phyloP scores from a whole-genome alignment of 1,284 basidiomycete species.

The Melampsora larici-populina region DNA sequence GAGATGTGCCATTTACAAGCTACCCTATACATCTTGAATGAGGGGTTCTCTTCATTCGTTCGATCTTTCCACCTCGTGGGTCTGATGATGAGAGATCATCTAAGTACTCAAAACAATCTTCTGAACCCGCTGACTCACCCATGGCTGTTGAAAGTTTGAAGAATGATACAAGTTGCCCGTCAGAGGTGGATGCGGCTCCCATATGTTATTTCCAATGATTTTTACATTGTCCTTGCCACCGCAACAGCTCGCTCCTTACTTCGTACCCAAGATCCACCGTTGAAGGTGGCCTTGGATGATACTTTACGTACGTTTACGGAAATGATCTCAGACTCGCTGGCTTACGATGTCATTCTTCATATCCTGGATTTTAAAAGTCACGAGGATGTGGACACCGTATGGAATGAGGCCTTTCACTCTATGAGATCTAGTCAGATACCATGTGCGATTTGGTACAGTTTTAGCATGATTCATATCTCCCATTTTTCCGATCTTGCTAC shows the following conservation, averaged over 20 bases:
- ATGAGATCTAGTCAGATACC: conserved; percentile 19
- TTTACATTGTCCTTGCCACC: conserved; percentile 20
- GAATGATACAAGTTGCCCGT: neutral
- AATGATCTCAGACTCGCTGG: neutral
- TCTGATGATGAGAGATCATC: conserved; percentile 6
- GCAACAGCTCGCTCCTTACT: conserved; percentile 15
- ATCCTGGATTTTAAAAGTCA: neutral
- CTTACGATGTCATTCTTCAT: conserved; percentile 16
- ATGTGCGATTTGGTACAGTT: conserved; percentile 17
- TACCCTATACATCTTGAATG: no score
- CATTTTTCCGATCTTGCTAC: conserved; percentile 24
- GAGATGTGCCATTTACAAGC: no score
- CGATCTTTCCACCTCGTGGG: neutral
- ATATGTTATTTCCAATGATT: neutral
- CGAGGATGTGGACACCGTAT: neutral
- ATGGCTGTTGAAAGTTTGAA: neutral
- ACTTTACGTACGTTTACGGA: neutral
- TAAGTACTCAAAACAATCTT: conserved; percentile 14
- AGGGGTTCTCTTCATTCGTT: no score
- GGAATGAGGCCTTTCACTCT: conserved; percentile 19
- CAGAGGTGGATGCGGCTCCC: neutral
- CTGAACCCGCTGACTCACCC: neutral
- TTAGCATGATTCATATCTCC: conserved; percentile 20
- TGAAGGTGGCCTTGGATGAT: neutral
- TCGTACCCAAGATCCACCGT: neutral